A percentile compares a stretch with the other conserved stretches of the same genome.
Evolutionary conservation across 73 alveolate species (phyloP).

Genomic region (Halteria grandinella): DNA sequence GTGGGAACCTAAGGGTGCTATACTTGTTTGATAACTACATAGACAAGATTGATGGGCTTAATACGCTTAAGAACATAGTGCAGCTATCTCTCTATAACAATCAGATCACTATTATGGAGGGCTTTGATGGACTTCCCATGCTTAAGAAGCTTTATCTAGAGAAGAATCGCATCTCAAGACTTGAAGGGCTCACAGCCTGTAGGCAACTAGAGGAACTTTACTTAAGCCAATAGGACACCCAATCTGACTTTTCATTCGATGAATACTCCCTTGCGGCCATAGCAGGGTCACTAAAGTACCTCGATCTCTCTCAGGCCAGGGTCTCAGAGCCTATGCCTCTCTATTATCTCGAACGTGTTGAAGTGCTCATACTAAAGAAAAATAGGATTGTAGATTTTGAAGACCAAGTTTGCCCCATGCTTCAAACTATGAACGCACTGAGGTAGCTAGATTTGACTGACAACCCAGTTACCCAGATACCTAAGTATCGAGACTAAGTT

Average conservation of each 20-base stretch:
- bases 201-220: constrained; percentile 46
- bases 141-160: constrained; percentile 59
- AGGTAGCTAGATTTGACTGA: constrained; percentile 33
- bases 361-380: constrained; percentile 21
- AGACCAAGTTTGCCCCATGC: constrained; percentile 50
- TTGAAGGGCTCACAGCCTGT: constrained; percentile 63
- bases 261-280: constrained; percentile 60
- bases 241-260: constrained; percentile 64
- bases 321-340: constrained; percentile 36
- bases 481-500: constrained; percentile 65
- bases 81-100: constrained; percentile 52
- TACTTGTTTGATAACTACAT: constrained; percentile 60
- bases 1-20: constrained; percentile 54
- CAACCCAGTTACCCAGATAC: constrained; percentile 55
- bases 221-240: constrained; percentile 26
- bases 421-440: constrained; percentile 52
- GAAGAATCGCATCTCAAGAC: constrained; percentile 49
- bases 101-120: constrained; percentile 46
- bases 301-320: constrained; percentile 3
- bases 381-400: constrained; percentile 60
- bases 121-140: constrained; percentile 12
- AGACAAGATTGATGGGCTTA: constrained; percentile 31
- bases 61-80: constrained; percentile 13
- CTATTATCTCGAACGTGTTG: constrained; percentile 53
- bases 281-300: constrained; percentile 9